Percentiles rank a stretch among this genome's conserved stretches.
Conservation (phyloP, 805 yeast genomes). For the Kregervanrija fluxuum region DNA sequence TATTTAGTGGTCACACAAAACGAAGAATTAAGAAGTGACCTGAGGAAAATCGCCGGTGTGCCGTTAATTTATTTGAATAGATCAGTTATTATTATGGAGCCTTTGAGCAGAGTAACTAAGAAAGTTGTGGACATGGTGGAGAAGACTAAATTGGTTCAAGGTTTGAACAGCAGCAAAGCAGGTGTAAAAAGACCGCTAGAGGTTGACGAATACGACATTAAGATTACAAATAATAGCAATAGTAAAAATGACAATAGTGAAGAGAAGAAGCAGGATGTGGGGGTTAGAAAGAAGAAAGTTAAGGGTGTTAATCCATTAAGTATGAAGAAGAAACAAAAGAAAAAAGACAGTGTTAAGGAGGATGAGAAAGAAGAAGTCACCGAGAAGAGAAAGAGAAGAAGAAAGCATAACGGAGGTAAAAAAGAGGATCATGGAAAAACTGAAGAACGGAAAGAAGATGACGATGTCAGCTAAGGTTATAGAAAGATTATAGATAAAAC, state of each 20-base stretch:
- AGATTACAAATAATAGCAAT: conserved; percentile 10
- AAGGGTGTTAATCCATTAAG: conserved; percentile 89
- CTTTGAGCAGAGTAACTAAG: conserved; percentile 67
- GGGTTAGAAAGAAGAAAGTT: conserved; percentile 33
- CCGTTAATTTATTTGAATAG: conserved; percentile 84
- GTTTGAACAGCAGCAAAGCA: conserved; percentile 62
- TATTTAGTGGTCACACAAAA: conserved; percentile 86
- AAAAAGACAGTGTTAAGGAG: background rate
- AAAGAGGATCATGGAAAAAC: background rate
- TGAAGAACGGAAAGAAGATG: background rate
- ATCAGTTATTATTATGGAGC: conserved; percentile 95
- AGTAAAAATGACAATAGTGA: conserved; percentile 9
- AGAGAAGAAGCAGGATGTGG: conserved; percentile 12
- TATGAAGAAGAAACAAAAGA: conserved; percentile 61
- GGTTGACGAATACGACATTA: conserved; percentile 13
- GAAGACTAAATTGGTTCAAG: conserved; percentile 59
- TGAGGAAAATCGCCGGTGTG: conserved; percentile 80
- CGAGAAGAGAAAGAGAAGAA: conserved; percentile 1
- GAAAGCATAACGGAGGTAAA: background rate
- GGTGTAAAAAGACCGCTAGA: conserved; percentile 29
- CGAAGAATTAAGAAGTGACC: conserved; percentile 53
- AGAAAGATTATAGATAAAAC: background rate
- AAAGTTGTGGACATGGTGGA: conserved; percentile 47
- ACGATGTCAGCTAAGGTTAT: background rate
- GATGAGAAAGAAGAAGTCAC: background rate